Conservation (phyloP, 305 asterid species). For the Fraxinus baroniana region DNA sequence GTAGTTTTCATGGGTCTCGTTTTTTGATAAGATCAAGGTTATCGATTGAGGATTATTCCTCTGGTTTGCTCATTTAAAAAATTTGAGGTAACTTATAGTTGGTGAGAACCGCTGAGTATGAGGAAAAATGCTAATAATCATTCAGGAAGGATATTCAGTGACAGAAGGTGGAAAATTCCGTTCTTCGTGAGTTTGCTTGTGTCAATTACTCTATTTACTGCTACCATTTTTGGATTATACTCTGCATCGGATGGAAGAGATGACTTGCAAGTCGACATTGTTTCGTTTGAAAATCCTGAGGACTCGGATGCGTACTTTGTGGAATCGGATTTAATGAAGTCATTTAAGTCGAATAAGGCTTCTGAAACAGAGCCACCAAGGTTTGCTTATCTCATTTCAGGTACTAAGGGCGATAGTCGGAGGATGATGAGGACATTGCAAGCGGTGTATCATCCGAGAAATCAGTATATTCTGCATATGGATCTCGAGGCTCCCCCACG, state of each 20-base stretch:
- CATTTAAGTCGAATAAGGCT: conserved; percentile 33
- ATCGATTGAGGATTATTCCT: neutral
- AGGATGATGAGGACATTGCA: conserved; percentile 91
- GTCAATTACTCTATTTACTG: conserved; percentile 59
- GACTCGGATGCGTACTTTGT: conserved; percentile 53
- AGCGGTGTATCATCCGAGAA: conserved; percentile 92
- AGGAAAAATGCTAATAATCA: conserved; percentile 58
- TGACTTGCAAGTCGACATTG: conserved; percentile 38
- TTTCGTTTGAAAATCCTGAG: conserved; percentile 40
- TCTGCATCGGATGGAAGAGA: conserved; percentile 49
- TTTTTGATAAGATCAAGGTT: conserved; percentile 12
- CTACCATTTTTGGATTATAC: conserved; percentile 53
- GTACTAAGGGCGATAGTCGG: conserved; percentile 90
- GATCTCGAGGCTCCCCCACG: conserved; percentile 96
- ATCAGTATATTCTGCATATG: conserved; percentile 93
- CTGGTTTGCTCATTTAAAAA: conserved; percentile 8
- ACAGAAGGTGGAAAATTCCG: conserved; percentile 83
- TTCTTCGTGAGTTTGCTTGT: conserved; percentile 54
- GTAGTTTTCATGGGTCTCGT: conserved; percentile 3
- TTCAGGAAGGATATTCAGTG: conserved; percentile 66
- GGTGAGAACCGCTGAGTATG: conserved; percentile 30
- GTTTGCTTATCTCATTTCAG: conserved; percentile 91
- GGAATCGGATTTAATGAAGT: conserved; percentile 66
- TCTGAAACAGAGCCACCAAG: conserved; percentile 65
- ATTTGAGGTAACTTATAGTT: neutral